Base-by-base conservation (phyloP, 1,284 basidiomycete species). In the Leccinum subrobustum region DNA sequence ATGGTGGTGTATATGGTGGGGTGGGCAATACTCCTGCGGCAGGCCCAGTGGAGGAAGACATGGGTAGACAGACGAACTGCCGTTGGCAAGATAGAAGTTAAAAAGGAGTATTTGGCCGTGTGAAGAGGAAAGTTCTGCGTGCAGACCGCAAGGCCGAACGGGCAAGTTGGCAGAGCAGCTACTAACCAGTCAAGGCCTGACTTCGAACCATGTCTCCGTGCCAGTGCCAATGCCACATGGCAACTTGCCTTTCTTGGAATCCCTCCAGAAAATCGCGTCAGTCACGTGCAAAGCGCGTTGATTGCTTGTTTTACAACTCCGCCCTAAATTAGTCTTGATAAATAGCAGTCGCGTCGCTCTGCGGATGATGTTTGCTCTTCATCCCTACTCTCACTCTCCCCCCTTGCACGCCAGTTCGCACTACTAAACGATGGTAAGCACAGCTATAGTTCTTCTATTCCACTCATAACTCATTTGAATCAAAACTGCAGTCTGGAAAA, bases 401-500 rank as follows among this genome's bases (percentile, higher is more conserved):
- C 7, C 8, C 8, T 31, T 25, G 35, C 3, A 25, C 12, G 20
- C n/a, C n/a, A 1, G 3, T 29, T 42, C 7, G 31, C 18, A 27
- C 52, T 16, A n/a, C 35, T 57, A 23, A 70, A 61, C 42, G 14
- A 73, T 73, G 72, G 72, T 73, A 51, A 0, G 72, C 4, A 33
- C 3, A 6, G 1, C 1, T 3, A 0, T 33, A 3, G 9, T 9
- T 16, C 3, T 23, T 37, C 39, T 1, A 8, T 3, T 23, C 9
- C 2, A 2, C 16, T 7, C 23, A 6, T 52, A 12, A 39, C 59
- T 64, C 18, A 65, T 35, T 4, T 16, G n/a, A 1, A 50, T 55
- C 11, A 6, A 20, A 58, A 52, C 60, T 60, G 53, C 67, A 82
- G 82, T 80, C 81, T 73, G 81, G 82, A 72, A 84, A 84, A 73